Conservation (phyloP, 2,329 filamentous ascomycete genomes). For the Sporothrix humicola region DNA sequence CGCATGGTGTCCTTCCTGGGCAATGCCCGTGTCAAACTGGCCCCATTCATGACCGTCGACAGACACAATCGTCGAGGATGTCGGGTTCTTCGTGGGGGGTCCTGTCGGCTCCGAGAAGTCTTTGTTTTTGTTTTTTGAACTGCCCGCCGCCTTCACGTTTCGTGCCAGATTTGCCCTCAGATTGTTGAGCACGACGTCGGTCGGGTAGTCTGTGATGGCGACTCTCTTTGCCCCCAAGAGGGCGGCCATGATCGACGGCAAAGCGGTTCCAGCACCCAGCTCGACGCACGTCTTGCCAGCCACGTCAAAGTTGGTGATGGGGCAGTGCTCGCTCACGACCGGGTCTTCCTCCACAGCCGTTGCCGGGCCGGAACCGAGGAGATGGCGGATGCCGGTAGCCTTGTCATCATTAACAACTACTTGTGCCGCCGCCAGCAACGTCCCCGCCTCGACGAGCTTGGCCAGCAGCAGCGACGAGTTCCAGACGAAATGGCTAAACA, state of each 20-base stretch:
- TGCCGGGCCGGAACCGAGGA: neutral
- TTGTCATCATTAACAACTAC: slow-evolving; percentile 30
- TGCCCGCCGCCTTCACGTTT: slow-evolving; percentile 50
- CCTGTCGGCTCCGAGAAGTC: neutral
- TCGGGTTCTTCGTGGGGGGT: neutral
- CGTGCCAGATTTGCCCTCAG: slow-evolving; percentile 62
- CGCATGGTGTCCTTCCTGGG: slow-evolving; percentile 41
- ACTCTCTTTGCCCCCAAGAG: slow-evolving; percentile 58
- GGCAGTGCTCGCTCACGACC: slow-evolving; percentile 27
- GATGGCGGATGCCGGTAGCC: neutral
- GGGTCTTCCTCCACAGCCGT: slow-evolving; percentile 23
- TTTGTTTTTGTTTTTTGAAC: neutral
- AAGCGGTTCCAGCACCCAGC: slow-evolving; percentile 68
- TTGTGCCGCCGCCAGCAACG: slow-evolving; percentile 42
- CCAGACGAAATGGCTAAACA: slow-evolving; percentile 78
- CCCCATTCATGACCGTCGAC: slow-evolving; percentile 72
- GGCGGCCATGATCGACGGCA: slow-evolving; percentile 58
- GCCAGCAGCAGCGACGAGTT: slow-evolving; percentile 65
- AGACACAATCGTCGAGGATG: slow-evolving; percentile 41
- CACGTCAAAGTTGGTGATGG: slow-evolving; percentile 52
- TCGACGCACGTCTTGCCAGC: slow-evolving; percentile 62
- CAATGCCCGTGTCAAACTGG: slow-evolving; percentile 46
- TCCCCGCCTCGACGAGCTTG: slow-evolving; percentile 60
- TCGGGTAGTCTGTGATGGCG: slow-evolving; percentile 71
- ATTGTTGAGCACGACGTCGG: slow-evolving; percentile 62